Conservation (phyloP, 73 alveolate species). For the Paramecium pentaurelia region DNA sequence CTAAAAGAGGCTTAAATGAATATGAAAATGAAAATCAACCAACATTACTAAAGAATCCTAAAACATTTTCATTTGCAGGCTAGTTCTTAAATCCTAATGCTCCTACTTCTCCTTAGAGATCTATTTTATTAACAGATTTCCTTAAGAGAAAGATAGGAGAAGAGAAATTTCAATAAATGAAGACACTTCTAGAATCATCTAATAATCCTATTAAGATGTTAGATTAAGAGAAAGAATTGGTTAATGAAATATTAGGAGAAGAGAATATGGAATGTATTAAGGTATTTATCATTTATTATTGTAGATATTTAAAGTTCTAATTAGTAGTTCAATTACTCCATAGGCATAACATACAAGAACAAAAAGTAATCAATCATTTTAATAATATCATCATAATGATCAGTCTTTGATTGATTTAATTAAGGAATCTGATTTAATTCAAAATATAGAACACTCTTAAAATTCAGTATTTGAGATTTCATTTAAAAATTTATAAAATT, state of each 20-base stretch:
- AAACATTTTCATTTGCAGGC: not conserved
- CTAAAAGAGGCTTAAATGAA: not conserved
- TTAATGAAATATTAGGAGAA: not conserved
- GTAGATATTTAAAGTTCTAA: constrained; percentile 1
- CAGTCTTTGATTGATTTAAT: not conserved
- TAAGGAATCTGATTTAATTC: not conserved
- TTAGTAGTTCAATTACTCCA: constrained; percentile 33
- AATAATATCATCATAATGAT: not conserved
- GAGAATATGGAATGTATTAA: constrained; percentile 1
- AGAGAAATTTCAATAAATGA: not conserved
- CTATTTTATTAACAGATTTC: constrained; percentile 25
- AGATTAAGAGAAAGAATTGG: not conserved
- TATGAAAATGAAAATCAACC: constrained; percentile 16
- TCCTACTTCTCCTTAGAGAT: constrained; percentile 16
- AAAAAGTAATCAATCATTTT: not conserved
- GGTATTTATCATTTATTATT: not conserved
- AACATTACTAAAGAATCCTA: not conserved
- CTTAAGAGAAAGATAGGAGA: constrained; percentile 10
- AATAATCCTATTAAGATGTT: not conserved
- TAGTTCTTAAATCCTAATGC: constrained; percentile 30
- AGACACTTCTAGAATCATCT: not conserved
- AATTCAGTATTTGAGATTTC: constrained; percentile 15
- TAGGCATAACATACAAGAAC: not conserved
- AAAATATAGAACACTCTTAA: not conserved
- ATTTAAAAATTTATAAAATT: constrained; percentile 20